Evolutionary conservation across 768 basidiomycete species (phyloP).

Genomic region (Leccinellum luteum): DNA sequence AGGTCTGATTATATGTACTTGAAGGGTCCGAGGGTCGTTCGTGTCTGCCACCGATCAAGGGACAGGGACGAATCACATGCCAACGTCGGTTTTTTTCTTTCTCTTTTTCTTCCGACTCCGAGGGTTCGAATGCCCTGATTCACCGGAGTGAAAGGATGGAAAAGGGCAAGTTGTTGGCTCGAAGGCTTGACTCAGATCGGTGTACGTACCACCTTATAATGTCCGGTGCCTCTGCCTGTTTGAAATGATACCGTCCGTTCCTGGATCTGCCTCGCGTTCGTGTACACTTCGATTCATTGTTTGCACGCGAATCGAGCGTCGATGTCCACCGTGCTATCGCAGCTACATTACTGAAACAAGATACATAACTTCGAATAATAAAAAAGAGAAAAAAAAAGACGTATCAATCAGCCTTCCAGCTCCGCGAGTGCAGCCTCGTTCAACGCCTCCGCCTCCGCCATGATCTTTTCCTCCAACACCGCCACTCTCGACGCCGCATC

Average conservation of each 20-base stretch:
- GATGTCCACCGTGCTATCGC: background rate
- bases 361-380: background rate
- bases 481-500: slow-evolving; percentile 59
- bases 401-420: slow-evolving; percentile 41
- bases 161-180: background rate
- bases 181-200: too few relatives aligned
- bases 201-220: background rate
- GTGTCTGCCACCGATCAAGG: background rate
- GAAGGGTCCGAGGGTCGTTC: too few relatives aligned
- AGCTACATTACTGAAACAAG: background rate
- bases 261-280: background rate
- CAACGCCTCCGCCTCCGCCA: slow-evolving; percentile 78
- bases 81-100: background rate
- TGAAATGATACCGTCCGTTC: background rate
- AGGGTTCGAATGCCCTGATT: background rate
- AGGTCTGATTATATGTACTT: too few relatives aligned
- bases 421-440: slow-evolving; percentile 75
- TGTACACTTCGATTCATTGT: background rate
- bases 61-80: background rate
- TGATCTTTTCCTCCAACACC: slow-evolving; percentile 78
- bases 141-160: background rate
- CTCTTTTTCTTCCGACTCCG: background rate
- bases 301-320: background rate
- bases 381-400: slow-evolving; percentile 2
- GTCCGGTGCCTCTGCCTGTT: background rate